Conservation (phyloP, 1,284 basidiomycete species). For the Spongispora temasekensis region DNA sequence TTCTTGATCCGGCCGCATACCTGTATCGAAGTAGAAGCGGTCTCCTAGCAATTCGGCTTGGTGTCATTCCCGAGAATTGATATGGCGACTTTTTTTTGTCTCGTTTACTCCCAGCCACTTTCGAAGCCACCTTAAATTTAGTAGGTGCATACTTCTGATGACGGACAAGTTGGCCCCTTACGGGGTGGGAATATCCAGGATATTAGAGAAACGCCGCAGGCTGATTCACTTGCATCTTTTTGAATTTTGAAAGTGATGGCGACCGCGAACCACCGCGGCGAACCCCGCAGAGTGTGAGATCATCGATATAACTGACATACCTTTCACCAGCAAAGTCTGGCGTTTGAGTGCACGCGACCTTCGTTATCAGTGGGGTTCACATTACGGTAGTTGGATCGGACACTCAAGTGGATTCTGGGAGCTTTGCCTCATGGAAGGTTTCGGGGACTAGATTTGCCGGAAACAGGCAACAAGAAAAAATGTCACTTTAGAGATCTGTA, state of each 20-base stretch:
- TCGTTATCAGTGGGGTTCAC: neutral
- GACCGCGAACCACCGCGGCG: neutral
- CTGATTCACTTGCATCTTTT: neutral
- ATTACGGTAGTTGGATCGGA: neutral
- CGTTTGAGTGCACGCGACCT: neutral
- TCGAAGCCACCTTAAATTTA: neutral
- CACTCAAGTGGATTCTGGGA: neutral
- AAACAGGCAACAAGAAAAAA: slow-evolving; percentile 9
- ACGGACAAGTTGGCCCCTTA: neutral
- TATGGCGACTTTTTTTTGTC: neutral
- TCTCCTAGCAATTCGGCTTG: neutral
- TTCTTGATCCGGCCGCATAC: slow-evolving; percentile 4
- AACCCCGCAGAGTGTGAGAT: neutral
- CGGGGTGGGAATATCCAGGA: neutral
- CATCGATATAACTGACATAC: neutral
- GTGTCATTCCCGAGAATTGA: slow-evolving; percentile 2
- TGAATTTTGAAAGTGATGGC: slow-evolving; percentile 1
- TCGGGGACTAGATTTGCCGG: slow-evolving; percentile 6
- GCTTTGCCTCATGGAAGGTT: slow-evolving; percentile 7
- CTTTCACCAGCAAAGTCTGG: neutral
- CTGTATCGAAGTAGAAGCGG: slow-evolving; percentile 1
- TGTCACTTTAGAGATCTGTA: slow-evolving; percentile 10
- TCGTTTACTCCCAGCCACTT: slow-evolving; percentile 2
- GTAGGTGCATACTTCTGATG: neutral
- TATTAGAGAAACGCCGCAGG: neutral